A percentile compares a stretch with the other conserved stretches of the same genome.
phyloP scores from a whole-genome alignment of 768 basidiomycete species.

The Mrakia frigida region DNA sequence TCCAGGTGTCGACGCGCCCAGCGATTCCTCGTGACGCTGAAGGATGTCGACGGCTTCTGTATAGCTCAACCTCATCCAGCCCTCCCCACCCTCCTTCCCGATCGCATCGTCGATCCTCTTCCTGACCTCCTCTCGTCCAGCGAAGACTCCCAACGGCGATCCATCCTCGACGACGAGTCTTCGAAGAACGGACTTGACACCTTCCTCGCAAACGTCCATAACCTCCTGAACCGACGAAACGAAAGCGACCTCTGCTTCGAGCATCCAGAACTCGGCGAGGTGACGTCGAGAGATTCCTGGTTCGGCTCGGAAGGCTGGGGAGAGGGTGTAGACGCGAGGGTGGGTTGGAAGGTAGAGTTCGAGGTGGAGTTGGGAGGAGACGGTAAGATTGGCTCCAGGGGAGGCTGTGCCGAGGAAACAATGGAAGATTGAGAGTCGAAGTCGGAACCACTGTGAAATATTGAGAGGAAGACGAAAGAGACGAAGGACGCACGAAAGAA shows the following conservation, averaged over 20 bases:
- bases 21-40: constrained; percentile 36
- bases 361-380: constrained; percentile 92
- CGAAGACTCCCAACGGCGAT: constrained; percentile 26
- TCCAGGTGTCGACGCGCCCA: constrained; percentile 46
- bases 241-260: constrained; percentile 88
- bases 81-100: constrained; percentile 35
- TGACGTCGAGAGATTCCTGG: constrained; percentile 82
- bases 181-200: constrained; percentile 48
- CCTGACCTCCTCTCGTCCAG: constrained; percentile 25
- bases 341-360: constrained; percentile 76
- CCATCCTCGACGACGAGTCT: constrained; percentile 29
- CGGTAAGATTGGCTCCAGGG: constrained; percentile 60
- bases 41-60: constrained; percentile 65
- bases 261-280: constrained; percentile 98
- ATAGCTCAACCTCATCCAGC: constrained; percentile 75
- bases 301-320: constrained; percentile 92
- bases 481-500: constrained; percentile 57
- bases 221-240: constrained; percentile 50
- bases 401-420: not conserved
- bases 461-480: not conserved
- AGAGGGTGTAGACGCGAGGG: constrained; percentile 84
- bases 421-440: not conserved
- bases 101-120: constrained; percentile 15
- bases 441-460: not conserved
- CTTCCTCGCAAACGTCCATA: constrained; percentile 57